Conservation (phyloP, 2,329 filamentous ascomycete genomes). For the Botryotinia calthae region DNA sequence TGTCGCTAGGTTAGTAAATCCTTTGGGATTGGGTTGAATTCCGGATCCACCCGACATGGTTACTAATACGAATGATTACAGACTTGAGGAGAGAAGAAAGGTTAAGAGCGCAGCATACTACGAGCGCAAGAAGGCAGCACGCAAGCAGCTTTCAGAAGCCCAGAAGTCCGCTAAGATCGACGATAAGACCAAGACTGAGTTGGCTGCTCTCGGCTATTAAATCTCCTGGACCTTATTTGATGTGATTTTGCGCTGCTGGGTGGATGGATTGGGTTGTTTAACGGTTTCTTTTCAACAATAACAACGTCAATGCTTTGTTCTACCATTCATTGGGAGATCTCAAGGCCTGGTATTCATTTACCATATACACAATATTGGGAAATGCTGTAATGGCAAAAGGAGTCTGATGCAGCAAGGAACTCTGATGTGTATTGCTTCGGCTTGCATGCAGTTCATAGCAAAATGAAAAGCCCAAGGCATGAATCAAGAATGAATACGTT, state of each 20-base stretch:
- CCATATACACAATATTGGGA: conserved; percentile 34
- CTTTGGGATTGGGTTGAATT: conserved; percentile 4
- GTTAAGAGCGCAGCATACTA: conserved; percentile 99
- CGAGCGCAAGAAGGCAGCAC: conserved; percentile 98
- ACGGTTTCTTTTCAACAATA: conserved; percentile 31
- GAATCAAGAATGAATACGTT: conserved; percentile 27
- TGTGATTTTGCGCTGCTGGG: conserved; percentile 25
- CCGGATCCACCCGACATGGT: neutral
- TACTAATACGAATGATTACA: conserved; percentile 43
- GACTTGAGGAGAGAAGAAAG: conserved; percentile 99
- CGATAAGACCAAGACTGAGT: conserved; percentile 81
- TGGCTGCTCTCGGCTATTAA: conserved; percentile 92
- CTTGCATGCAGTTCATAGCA: conserved; percentile 38
- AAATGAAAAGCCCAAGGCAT: conserved; percentile 37
- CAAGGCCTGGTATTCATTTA: conserved; percentile 34
- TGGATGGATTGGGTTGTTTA: conserved; percentile 29
- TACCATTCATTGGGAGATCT: conserved; percentile 33
- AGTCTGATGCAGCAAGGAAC: conserved; percentile 35
- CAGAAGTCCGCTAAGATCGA: conserved; percentile 89
- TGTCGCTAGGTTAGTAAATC: conserved; percentile 79
- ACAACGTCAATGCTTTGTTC: conserved; percentile 40
- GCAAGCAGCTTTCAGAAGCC: conserved; percentile 85
- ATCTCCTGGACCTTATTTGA: conserved; percentile 36
- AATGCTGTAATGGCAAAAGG: conserved; percentile 34
- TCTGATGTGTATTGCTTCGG: conserved; percentile 38